Conservation (phyloP, 1,284 basidiomycete species). For the Cutaneotrichosporon sp. region DNA sequence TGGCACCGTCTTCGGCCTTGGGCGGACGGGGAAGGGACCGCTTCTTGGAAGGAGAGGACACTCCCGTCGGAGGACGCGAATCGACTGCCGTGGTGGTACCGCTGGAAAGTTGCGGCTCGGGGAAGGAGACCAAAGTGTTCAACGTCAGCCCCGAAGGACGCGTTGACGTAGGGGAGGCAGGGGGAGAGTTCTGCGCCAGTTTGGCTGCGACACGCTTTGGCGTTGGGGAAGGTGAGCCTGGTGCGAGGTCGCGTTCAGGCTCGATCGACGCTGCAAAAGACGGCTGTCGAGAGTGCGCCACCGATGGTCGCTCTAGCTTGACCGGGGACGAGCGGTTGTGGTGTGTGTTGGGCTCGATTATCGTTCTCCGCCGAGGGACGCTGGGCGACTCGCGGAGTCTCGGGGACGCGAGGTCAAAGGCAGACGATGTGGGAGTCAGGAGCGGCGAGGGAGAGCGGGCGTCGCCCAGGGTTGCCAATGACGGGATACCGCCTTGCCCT, state of each 20-base stretch:
- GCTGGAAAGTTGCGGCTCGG: conserved; percentile 1
- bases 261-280: background rate
- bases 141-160: background rate
- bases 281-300: background rate
- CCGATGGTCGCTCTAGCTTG: background rate
- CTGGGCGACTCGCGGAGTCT: conserved; percentile 36
- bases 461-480: conserved; percentile 8
- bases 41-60: conserved; percentile 8
- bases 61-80: background rate
- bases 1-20: background rate
- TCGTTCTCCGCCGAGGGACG: conserved; percentile 39
- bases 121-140: conserved; percentile 5
- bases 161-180: background rate
- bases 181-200: background rate
- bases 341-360: conserved; percentile 28
- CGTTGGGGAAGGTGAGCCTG: conserved; percentile 3
- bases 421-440: conserved; percentile 15
- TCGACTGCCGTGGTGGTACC: conserved; percentile 6
- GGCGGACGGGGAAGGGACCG: conserved; percentile 16
- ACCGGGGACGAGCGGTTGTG: conserved; percentile 12
- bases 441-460: conserved; percentile 15
- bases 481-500: conserved; percentile 10
- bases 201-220: conserved; percentile 3
- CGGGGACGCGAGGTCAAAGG: conserved; percentile 24
- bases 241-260: background rate